These are phyloP conservation scores for Thelonectria blattea DNA, from an alignment of 2,329 filamentous ascomycete species.

Conservation along the genomic window DNA sequence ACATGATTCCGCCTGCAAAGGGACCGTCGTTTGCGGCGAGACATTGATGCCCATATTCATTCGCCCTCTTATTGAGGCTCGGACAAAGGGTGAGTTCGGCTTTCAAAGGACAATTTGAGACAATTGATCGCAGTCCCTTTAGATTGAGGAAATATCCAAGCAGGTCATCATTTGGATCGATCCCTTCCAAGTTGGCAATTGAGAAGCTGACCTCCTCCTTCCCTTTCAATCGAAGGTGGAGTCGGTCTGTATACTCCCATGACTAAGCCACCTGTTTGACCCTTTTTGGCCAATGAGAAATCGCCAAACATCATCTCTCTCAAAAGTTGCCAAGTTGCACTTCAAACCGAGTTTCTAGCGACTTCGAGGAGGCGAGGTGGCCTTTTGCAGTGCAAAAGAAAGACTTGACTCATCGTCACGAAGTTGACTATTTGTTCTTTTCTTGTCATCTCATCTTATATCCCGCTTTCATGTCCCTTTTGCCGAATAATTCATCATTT, in stretches of 20 bases:
- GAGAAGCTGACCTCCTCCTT: background rate
- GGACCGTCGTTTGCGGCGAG: conserved; percentile 14
- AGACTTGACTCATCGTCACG: conserved; percentile 30
- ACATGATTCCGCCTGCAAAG: background rate
- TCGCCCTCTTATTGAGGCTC: background rate
- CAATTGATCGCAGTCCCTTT: background rate
- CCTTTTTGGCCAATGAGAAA: conserved; percentile 29
- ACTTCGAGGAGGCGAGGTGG: conserved; percentile 38
- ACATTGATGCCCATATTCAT: background rate
- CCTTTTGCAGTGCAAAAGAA: conserved; percentile 25
- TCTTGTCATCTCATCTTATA: conserved; percentile 12
- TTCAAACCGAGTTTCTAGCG: conserved; percentile 31
- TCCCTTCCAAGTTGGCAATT: background rate
- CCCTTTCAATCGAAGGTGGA: background rate
- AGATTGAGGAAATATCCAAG: background rate
- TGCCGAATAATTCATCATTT: background rate
- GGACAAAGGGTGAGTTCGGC: no score
- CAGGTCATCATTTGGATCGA: no score
- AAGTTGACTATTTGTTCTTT: conserved; percentile 18
- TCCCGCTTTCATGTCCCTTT: background rate
- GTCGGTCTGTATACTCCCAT: background rate
- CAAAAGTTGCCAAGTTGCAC: conserved; percentile 38
- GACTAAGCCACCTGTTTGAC: conserved; percentile 22
- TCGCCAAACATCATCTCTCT: conserved; percentile 28
- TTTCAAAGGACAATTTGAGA: background rate